Conservation (phyloP, 2,329 filamentous ascomycete species). For the Elsinoe australis region DNA sequence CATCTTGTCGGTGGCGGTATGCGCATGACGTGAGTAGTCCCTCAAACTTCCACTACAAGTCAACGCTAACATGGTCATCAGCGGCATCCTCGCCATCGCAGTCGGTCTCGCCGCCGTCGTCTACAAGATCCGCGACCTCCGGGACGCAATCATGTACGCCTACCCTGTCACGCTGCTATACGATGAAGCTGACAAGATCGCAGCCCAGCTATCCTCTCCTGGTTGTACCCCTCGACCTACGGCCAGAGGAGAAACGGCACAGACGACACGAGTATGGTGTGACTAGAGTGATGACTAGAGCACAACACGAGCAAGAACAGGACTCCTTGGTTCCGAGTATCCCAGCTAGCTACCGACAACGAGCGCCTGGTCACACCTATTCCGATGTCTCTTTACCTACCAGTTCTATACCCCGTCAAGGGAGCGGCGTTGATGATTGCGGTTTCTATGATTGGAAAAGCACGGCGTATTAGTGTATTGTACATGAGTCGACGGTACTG, state of each 20-base stretch:
- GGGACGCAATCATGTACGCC: constrained; percentile 13
- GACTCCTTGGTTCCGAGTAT: constrained; percentile 19
- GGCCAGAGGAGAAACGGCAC: constrained; percentile 12
- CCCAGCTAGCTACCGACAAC: constrained; percentile 4
- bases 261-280: constrained; percentile 17
- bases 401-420: neutral
- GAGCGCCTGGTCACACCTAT: constrained; percentile 9
- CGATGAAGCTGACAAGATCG: constrained; percentile 4
- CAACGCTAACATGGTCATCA: neutral
- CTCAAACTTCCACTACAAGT: neutral
- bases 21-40: constrained; percentile 7
- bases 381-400: constrained; percentile 11
- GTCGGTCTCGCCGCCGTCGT: constrained; percentile 14
- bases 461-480: constrained; percentile 5
- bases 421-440: constrained; percentile 5
- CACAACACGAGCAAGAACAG: constrained; percentile 14
- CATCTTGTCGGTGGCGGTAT: constrained; percentile 8
- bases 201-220: constrained; percentile 15
- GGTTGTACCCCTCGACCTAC: constrained; percentile 14
- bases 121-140: constrained; percentile 16
- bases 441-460: neutral
- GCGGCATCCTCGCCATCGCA: constrained; percentile 13
- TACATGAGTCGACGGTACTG: constrained; percentile 6
- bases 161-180: neutral
- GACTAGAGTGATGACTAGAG: neutral